A percentile compares a stretch with the other conserved stretches of the same genome.
Evolutionary conservation across 257 asterid genomes (phyloP).

Genomic region (Handroanthus guayacan): DNA sequence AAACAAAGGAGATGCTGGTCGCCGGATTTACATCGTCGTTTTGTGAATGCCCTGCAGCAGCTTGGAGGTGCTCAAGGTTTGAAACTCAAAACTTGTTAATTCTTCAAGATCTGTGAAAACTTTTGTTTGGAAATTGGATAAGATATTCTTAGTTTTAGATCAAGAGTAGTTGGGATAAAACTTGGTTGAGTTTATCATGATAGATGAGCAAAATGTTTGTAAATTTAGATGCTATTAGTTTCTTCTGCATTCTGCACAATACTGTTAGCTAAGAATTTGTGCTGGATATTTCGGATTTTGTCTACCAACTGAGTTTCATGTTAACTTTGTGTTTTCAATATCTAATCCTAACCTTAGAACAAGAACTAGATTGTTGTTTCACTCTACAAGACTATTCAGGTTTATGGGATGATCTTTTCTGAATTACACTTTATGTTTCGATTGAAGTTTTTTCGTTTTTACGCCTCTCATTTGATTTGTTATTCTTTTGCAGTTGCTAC

Average conservation of each 20-base stretch:
- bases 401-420: conserved; percentile 22
- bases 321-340: not conserved
- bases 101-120: not conserved
- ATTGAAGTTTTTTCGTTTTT: not conserved
- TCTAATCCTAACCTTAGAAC: not conserved
- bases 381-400: not conserved
- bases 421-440: conserved; percentile 12
- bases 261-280: conserved; percentile 4
- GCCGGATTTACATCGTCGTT: conserved; percentile 75
- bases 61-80: conserved; percentile 77
- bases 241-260: not conserved
- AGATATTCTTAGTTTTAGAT: not conserved
- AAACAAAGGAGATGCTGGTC: conserved; percentile 97
- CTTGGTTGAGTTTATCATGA: conserved; percentile 69
- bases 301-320: not conserved
- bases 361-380: not conserved
- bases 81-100: conserved; percentile 18
- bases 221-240: conserved; percentile 8
- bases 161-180: conserved; percentile 4
- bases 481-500: conserved; percentile 73
- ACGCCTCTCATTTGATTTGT: conserved; percentile 11
- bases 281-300: conserved; percentile 5
- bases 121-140: conserved; percentile 21
- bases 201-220: conserved; percentile 32
- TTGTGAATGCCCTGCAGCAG: conserved; percentile 69